Evolutionary conservation across 1,284 basidiomycete genomes (phyloP).

Genomic region (Sanghuangporus sanghuang): DNA sequence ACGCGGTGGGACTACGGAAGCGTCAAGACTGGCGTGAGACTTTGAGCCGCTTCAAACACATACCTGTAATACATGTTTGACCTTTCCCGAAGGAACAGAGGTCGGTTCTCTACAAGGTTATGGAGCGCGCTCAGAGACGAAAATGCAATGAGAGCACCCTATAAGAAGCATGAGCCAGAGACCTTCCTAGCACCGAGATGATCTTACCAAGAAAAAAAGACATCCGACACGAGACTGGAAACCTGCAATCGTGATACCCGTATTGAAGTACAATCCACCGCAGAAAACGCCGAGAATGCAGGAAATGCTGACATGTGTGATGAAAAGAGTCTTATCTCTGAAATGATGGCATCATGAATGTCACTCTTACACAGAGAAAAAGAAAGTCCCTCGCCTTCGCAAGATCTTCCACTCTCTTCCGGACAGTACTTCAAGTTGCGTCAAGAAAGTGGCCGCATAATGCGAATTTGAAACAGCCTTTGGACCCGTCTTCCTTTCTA

Average conservation of each 20-base stretch:
- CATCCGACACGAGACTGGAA: constrained; percentile 91
- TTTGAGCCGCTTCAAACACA: constrained; percentile 23
- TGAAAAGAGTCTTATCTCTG: constrained; percentile 77
- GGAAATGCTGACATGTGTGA: constrained; percentile 70
- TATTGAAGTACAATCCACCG: constrained; percentile 81
- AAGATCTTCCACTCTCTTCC: constrained; percentile 82
- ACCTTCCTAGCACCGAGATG: not conserved
- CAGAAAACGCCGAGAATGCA: constrained; percentile 76
- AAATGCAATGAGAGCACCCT: constrained; percentile 85
- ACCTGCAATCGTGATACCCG: constrained; percentile 75
- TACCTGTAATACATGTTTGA: constrained; percentile 77
- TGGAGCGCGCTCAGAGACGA: constrained; percentile 83
- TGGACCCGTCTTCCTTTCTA: not conserved
- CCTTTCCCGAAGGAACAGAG: constrained; percentile 83
- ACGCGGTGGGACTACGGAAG: constrained; percentile 67
- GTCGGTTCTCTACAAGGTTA: constrained; percentile 75
- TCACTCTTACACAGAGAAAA: not conserved
- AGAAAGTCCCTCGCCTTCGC: constrained; percentile 43
- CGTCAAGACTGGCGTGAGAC: not conserved
- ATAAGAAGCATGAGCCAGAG: not conserved
- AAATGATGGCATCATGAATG: not conserved
- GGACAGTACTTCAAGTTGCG: constrained; percentile 76
- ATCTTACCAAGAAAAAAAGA: constrained; percentile 78
- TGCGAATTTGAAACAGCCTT: constrained; percentile 20
- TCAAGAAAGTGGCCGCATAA: constrained; percentile 78